Evolutionary conservation across 768 basidiomycete genomes (phyloP), one percentile per base, ranked within the genome.

Genomic region (Pulveroboletus sp.): DNA sequence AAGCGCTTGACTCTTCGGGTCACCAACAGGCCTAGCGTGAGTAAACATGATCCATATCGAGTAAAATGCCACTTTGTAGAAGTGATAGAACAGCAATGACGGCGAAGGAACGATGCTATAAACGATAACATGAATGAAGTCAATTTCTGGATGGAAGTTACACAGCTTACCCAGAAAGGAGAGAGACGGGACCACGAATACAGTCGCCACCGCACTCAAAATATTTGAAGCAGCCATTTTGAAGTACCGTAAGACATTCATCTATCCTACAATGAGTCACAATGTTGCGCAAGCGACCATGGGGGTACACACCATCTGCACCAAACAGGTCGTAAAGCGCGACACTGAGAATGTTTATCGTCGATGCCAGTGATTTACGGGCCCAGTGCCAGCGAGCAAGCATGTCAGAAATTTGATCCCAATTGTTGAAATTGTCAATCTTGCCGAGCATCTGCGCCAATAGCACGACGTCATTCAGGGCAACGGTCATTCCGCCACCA

Each of bases 401-500:
- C 14, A 79, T 61, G 8, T 61, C 64, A 27, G 75, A 71, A 17
- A 89, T 60, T 35, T 72, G 66, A 10, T 69, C 64, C 82, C 82
- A 84, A 57, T 84, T 71, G 8, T 65, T 60, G 37, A 71, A 66
- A 52, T 70, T 61, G 21, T 62, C 57, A 33, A 84, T 67, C 24
- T 73, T 57, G 1, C 70, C 71, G 1, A 96, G 72, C 51, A 90
- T 71, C 14, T 80, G 70, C 31, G 82, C 69, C 13, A 98, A 76
- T 30, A 89, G 57, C 13, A 92, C 85, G 5, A 88, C 86, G 57
- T 98, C 96, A 61, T 83, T 78, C 41, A 98, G 73, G 2, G 93
- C 93, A 35, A 97, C 95, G 0, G 93, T 94, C 96, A 99, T 99
- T 6, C 96, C 96, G 10, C 93, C 93, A 6, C 96, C 96, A 0